Percentiles rank a stretch among this genome's conserved stretches.
These are phyloP conservation scores for Papiliotrema nemorosa DNA, from an alignment of 1,284 basidiomycete genomes.

Conservation along the genomic window DNA sequence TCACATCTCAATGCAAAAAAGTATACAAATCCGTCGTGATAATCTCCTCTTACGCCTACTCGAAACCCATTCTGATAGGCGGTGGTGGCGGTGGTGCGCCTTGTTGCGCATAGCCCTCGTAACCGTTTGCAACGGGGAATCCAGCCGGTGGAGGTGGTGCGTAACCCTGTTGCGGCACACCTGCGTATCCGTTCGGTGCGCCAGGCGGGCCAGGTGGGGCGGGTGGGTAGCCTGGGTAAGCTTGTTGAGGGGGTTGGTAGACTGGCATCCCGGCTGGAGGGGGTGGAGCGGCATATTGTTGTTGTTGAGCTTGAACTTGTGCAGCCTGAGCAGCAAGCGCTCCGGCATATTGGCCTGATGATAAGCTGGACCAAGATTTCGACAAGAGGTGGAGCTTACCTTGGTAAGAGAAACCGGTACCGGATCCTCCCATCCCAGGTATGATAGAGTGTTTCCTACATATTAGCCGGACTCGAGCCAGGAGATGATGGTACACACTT, in stretches of 20 bases:
- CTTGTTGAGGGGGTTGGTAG: slow-evolving; percentile 52
- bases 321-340: slow-evolving; percentile 66
- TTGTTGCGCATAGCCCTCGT: slow-evolving; percentile 5
- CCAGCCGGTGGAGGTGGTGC: slow-evolving; percentile 20
- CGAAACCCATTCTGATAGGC: slow-evolving; percentile 44
- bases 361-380: background rate
- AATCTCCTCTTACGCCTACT: too few species aligned
- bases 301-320: slow-evolving; percentile 29
- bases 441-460: slow-evolving; percentile 37
- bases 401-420: slow-evolving; percentile 55
- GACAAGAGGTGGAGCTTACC: slow-evolving; percentile 18
- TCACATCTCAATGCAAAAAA: too few species aligned
- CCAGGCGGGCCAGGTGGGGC: slow-evolving; percentile 53
- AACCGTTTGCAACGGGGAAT: slow-evolving; percentile 27
- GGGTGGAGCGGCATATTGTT: slow-evolving; percentile 49
- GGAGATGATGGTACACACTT: slow-evolving; percentile 47
- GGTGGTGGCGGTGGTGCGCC: slow-evolving; percentile 33
- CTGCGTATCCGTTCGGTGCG: slow-evolving; percentile 12
- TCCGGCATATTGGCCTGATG: slow-evolving; percentile 78
- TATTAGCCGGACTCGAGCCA: background rate
- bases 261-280: slow-evolving; percentile 26
- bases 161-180: slow-evolving; percentile 22
- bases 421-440: slow-evolving; percentile 17
- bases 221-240: slow-evolving; percentile 43
- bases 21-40: too few species aligned